A percentile compares a stretch with the other conserved stretches of the same genome.
phyloP scores from a whole-genome alignment of 208 protist species.

The Herpetomonas samuelpessoai region DNA sequence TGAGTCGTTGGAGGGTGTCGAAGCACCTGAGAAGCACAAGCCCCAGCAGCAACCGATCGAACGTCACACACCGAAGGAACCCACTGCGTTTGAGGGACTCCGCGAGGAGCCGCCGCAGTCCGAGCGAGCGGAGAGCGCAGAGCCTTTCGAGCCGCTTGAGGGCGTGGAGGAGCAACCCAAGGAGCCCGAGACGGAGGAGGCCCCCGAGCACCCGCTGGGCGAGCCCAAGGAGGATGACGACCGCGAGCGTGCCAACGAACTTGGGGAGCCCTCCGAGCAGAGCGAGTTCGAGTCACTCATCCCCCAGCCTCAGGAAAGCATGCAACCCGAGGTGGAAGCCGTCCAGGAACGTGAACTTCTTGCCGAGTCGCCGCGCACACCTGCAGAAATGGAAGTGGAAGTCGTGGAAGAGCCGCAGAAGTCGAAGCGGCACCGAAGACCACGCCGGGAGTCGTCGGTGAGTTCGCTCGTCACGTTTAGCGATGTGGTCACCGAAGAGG shows the following conservation, averaged over 20 bases:
- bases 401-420: not conserved
- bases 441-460: not conserved
- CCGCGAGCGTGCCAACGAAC: not conserved
- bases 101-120: too few relatives aligned
- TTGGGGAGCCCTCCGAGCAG: not conserved
- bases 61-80: too few relatives aligned
- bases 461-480: not conserved
- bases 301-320: too few relatives aligned
- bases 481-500: not conserved
- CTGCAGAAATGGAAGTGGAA: not conserved
- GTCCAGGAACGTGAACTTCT: not conserved
- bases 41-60: too few relatives aligned
- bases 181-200: constrained; percentile 1
- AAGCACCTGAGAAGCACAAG: too few relatives aligned
- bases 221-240: not conserved
- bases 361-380: too few relatives aligned
- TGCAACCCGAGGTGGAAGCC: not conserved
- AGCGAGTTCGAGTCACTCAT: too few relatives aligned
- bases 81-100: too few relatives aligned
- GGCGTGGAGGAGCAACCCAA: not conserved
- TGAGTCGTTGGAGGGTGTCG: too few relatives aligned
- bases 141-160: not conserved
- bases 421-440: not conserved
- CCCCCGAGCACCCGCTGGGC: not conserved
- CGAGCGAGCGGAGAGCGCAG: too few relatives aligned